A percentile compares a stretch with the other conserved stretches of the same genome.
These are phyloP conservation scores for Phyllosticta capitalensis DNA, from an alignment of 2,329 filamentous ascomycete species.

Conservation along the genomic window DNA sequence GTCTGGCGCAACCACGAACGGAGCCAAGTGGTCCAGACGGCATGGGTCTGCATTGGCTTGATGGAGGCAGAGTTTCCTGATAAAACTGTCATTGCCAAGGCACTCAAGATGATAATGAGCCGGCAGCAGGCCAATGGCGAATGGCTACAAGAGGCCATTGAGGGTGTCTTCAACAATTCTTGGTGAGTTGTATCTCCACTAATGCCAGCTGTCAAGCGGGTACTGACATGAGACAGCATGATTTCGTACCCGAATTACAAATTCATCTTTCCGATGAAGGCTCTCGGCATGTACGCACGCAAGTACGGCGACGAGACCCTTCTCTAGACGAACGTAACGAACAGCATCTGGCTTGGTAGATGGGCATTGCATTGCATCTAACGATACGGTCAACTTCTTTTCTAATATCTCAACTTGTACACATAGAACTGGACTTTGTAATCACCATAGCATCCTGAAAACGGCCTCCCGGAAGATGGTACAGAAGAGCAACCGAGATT, in stretches of 20 bases:
- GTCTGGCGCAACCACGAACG: constrained; percentile 67
- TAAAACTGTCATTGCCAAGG: constrained; percentile 59
- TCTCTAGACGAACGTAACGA: constrained; percentile 15
- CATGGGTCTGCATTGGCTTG: constrained; percentile 76
- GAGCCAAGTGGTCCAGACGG: constrained; percentile 88
- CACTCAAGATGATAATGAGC: constrained; percentile 70
- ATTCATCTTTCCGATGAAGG: constrained; percentile 89
- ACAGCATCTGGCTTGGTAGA: neutral
- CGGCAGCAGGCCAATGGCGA: constrained; percentile 83
- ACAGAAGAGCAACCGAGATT: neutral
- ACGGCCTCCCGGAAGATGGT: neutral
- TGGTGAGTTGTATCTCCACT: constrained; percentile 48
- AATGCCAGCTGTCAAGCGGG: neutral
- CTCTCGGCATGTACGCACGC: constrained; percentile 76
- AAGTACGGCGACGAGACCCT: constrained; percentile 59
- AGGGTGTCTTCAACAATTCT: constrained; percentile 97
- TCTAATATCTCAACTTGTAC: neutral
- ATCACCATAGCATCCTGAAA: neutral
- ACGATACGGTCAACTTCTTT: neutral
- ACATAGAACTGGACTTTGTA: neutral
- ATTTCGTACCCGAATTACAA: constrained; percentile 99
- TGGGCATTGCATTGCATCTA: neutral
- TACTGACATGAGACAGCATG: constrained; percentile 51
- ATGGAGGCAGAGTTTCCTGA: constrained; percentile 78
- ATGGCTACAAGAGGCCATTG: constrained; percentile 91